Evolutionary conservation across 78 protist genomes (phyloP), one percentile per base, ranked within the genome.

Genomic region (Cavenderia fasciculata): DNA sequence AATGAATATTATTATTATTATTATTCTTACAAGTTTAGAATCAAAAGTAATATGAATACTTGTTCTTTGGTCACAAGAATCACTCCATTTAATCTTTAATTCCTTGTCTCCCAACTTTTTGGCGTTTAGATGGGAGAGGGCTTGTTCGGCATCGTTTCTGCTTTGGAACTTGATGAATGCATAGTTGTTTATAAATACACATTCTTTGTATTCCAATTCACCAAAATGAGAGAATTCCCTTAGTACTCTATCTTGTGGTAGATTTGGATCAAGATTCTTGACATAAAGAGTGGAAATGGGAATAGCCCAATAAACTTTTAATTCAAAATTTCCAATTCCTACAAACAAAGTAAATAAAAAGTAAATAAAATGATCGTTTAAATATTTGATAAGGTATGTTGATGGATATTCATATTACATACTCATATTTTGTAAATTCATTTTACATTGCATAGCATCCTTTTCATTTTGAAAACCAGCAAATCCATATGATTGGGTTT

Each of bases 1-100:
- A 7, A 46, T 46, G 25, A 46, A 19, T 69, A 29, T 49, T 69
- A 69, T 47, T 49, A 10, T 69, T 23, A 69, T 41, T 29, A 44
- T 69, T 8, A 49, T 71, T 14, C 41, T 21, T 72, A 72, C 78
- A 18, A 34, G 25, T 25, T 7, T 34, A 51, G 78, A 54, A 56
- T 74, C 43, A 57, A 74, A 74, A 12, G 59, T 40, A 5, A 74
- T 34, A 57, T 74, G 61, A 74, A 74, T 47, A 74, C 84, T 74
- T 21, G 84, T 57, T 57, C 84, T 52, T 41, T 44, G 59, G 2
- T 51, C 68, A 40, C 59, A 25, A 2, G 84, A 31, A 33, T 74
- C 84, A 57, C 84, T 57, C 84, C 84, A 74, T 51, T 57, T 52
- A 5, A 74, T 74, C 41, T 33, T 36, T 36, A 74, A 3, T 27